Percentiles rank a stretch among this genome's conserved stretches.
Evolutionary conservation across 2,329 filamentous ascomycete genomes (phyloP).

Genomic region (Epichloe baconii): DNA sequence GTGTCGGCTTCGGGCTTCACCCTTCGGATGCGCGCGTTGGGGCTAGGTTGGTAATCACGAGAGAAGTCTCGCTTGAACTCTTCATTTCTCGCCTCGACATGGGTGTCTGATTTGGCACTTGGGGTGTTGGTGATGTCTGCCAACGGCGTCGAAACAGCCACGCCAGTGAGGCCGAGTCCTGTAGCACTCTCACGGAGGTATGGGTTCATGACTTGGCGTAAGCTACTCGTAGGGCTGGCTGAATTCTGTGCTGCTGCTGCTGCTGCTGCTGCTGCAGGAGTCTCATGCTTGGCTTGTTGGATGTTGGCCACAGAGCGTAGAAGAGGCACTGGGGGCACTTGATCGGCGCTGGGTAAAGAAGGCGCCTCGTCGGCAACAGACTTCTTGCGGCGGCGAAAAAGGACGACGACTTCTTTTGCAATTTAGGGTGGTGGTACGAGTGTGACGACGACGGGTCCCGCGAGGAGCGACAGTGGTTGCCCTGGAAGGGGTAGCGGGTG

Average conservation of each 20-base stretch:
- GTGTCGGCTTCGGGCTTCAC: constrained; percentile 36
- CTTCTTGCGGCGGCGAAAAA: constrained; percentile 94
- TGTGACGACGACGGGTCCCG: constrained; percentile 31
- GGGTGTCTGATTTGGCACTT: constrained; percentile 9
- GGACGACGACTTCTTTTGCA: constrained; percentile 85
- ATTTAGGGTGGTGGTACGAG: constrained; percentile 34
- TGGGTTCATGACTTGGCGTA: constrained; percentile 77
- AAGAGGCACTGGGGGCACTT: constrained; percentile 26
- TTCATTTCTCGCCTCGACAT: constrained; percentile 16
- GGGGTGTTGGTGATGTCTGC: constrained; percentile 14
- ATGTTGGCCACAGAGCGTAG: constrained; percentile 20
- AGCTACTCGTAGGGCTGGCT: constrained; percentile 61
- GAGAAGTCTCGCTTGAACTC: constrained; percentile 50
- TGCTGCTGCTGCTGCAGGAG: constrained; percentile 10
- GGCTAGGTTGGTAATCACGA: constrained; percentile 60
- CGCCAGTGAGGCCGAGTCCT: constrained; percentile 17
- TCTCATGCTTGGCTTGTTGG: constrained; percentile 16
- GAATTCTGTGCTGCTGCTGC: constrained; percentile 12
- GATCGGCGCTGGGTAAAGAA: constrained; percentile 38
- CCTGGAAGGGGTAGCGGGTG: constrained; percentile 24
- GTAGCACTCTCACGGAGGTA: constrained; percentile 39
- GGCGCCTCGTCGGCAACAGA: constrained; percentile 61
- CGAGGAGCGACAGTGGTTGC: constrained; percentile 32
- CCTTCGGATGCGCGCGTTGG: constrained; percentile 57
- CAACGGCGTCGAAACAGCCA: constrained; percentile 8